Percentiles rank a stretch among this genome's conserved stretches.
phyloP scores from a whole-genome alignment of 139 green algal species.

The Coccomyxa sp. region DNA sequence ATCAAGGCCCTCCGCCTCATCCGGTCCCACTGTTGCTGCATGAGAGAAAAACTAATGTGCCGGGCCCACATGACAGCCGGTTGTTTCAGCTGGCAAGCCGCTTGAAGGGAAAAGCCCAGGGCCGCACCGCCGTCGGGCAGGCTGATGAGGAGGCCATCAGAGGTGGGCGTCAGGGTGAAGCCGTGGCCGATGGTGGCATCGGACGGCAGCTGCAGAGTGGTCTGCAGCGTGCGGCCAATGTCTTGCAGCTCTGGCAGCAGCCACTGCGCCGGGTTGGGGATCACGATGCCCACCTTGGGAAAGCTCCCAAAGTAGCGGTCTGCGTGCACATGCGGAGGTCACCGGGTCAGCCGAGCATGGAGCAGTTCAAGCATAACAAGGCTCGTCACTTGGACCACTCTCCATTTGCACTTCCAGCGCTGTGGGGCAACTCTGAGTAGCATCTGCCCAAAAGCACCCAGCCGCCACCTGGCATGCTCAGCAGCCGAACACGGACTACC shows the following conservation, averaged over 20 bases:
- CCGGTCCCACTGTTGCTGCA: no score
- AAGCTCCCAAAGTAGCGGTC: conserved; percentile 15
- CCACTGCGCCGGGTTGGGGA: conserved; percentile 5
- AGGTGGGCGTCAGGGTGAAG: neutral
- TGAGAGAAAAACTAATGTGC: no score
- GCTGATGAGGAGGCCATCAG: conserved; percentile 5
- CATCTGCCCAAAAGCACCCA: no score
- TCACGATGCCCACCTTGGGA: conserved; percentile 14
- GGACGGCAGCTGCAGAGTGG: neutral
- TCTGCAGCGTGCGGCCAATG: neutral
- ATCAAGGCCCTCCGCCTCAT: no score
- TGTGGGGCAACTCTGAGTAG: no score
- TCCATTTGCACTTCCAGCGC: no score
- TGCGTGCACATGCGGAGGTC: neutral
- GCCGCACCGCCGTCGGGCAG: neutral
- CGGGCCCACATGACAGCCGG: no score
- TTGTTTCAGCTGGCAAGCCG: no score
- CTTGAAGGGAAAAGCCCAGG: no score
- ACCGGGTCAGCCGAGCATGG: neutral
- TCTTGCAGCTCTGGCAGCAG: conserved; percentile 8
- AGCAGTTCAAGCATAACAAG: neutral
- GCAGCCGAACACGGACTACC: no score
- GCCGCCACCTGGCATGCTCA: no score
- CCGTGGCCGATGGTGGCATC: neutral
- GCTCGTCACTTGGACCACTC: neutral